These are phyloP conservation scores for Thalassiosira ordinaria DNA, from an alignment of 352 stramenopile genomes.

Conservation along the genomic window DNA sequence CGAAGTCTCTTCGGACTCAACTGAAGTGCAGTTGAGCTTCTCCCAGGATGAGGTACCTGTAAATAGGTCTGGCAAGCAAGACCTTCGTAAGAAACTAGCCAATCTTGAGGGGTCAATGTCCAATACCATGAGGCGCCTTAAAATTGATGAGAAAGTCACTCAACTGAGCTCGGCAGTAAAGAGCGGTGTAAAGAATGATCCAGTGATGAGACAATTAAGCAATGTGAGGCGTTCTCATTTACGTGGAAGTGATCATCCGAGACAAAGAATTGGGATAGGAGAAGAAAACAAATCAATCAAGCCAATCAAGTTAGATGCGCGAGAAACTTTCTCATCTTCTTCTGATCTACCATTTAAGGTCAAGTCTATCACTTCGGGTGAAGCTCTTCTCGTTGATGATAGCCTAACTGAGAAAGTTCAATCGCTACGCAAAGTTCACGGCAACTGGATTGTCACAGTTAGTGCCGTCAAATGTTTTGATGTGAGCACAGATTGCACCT, in stretches of 20 bases:
- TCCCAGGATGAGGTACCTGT: slow-evolving; percentile 8
- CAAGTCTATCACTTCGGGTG: slow-evolving; percentile 38
- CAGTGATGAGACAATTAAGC: slow-evolving; percentile 37
- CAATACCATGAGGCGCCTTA: slow-evolving; percentile 45
- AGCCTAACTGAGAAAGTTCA: slow-evolving; percentile 14
- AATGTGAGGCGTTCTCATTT: slow-evolving; percentile 32
- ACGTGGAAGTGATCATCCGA: slow-evolving; percentile 25
- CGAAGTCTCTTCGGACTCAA: not conserved
- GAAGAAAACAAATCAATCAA: slow-evolving; percentile 33
- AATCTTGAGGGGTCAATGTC: slow-evolving; percentile 51
- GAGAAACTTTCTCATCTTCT: slow-evolving; percentile 49
- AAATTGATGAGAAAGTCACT: slow-evolving; percentile 62
- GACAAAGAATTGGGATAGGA: slow-evolving; percentile 38
- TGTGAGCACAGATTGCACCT: slow-evolving; percentile 2
- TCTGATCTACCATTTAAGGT: slow-evolving; percentile 49
- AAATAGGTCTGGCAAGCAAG: slow-evolving; percentile 28
- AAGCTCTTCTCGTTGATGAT: slow-evolving; percentile 17
- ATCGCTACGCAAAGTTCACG: slow-evolving; percentile 28
- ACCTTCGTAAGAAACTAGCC: slow-evolving; percentile 42
- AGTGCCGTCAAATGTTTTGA: slow-evolving; percentile 8
- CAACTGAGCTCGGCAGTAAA: slow-evolving; percentile 49
- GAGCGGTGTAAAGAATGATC: slow-evolving; percentile 33
- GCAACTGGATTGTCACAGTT: slow-evolving; percentile 46
- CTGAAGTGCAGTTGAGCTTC: not conserved
- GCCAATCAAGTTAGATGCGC: slow-evolving; percentile 54